Base-by-base conservation (phyloP, 2,329 filamentous ascomycete genomes). In the Claviceps sorghi region DNA sequence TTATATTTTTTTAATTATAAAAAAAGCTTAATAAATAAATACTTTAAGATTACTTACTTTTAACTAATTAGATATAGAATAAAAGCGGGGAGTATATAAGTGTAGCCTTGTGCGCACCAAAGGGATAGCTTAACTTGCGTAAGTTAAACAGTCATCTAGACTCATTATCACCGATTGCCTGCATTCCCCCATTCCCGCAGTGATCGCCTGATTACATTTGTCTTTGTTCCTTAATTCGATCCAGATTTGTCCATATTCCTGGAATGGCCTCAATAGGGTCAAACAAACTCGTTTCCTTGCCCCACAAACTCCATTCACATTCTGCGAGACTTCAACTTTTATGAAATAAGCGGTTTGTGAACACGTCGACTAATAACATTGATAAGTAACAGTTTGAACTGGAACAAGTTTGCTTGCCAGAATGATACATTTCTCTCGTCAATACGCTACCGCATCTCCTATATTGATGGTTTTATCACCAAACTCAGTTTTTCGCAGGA, bases 351-450 rank as follows among this genome's bases (percentile, higher is more conserved):
- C 59, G 62, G 60, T 65, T 65, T 64, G 63, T 65, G 56, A 58
- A 56, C 58, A 56, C 53, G 54, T 54, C 64, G 56, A 63, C 57
- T 63, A 65, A 63, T 65, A 60, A 65, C 58, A 43, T 55, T 56
- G 26, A 56, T 54, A 52, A 46, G 36, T 49, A 40, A 47, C 38
- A 56, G 49, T 56, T 53, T 52, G 57, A 60, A 55, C 58, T 58
- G 50, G 45, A 38, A 48, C 52, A 41, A 45, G 9, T 34, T 15
- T 21, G 11, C 22, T 46, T 45, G 50, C 49, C 58, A 62, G 51
- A 42, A 75, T 75, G 72, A 64, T 71, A 51, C 70, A 69, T 57
- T 74, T 72, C 61, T 64, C 68, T 59, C 65, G 68, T 57, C 65
- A 67, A 56, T 71, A 64, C 58, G 62, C 65, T 48, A 61, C 67